Evolutionary conservation across 2,329 filamentous ascomycete genomes (phyloP).

Genomic region (Fusarium gaditjirri): DNA sequence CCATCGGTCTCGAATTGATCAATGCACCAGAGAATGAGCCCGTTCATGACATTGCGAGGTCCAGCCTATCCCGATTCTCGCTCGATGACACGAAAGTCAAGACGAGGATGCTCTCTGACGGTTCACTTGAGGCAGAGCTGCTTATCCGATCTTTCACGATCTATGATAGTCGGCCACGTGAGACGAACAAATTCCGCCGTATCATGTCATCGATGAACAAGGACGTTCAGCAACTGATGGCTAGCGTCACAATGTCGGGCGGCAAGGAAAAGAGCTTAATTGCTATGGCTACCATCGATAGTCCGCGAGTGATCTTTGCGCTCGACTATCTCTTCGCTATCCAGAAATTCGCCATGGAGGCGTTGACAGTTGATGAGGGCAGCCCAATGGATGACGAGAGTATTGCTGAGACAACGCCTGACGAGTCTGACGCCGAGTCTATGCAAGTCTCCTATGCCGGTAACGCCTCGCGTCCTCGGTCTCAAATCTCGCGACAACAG

Average conservation of each 20-base stretch:
- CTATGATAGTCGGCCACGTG: constrained; percentile 85
- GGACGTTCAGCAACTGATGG: constrained; percentile 97
- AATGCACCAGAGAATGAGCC: constrained; percentile 79
- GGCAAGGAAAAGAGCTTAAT: constrained; percentile 85
- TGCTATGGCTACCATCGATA: constrained; percentile 92
- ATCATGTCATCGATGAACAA: constrained; percentile 99
- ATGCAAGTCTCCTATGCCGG: constrained; percentile 60
- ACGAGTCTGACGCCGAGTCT: constrained; percentile 70
- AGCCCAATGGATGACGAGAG: constrained; percentile 62
- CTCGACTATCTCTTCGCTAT: constrained; percentile 95
- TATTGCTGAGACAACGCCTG: constrained; percentile 63
- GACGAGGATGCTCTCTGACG: constrained; percentile 90
- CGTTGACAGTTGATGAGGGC: constrained; percentile 70
- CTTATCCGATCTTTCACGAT: constrained; percentile 96
- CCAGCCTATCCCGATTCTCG: constrained; percentile 92
- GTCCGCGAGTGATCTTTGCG: constrained; percentile 92
- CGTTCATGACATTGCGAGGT: constrained; percentile 79
- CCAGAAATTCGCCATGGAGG: constrained; percentile 81
- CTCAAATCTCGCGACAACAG: constrained; percentile 44
- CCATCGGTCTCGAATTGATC: constrained; percentile 88
- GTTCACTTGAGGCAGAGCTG: constrained; percentile 90
- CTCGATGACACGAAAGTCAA: constrained; percentile 93
- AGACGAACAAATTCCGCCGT: constrained; percentile 95
- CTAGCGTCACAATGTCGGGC: constrained; percentile 90
- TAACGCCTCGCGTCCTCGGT: constrained; percentile 47